Base-by-base conservation (phyloP, 2,329 filamentous ascomycete genomes). In the Ceratocystis cacaofunesta region DNA sequence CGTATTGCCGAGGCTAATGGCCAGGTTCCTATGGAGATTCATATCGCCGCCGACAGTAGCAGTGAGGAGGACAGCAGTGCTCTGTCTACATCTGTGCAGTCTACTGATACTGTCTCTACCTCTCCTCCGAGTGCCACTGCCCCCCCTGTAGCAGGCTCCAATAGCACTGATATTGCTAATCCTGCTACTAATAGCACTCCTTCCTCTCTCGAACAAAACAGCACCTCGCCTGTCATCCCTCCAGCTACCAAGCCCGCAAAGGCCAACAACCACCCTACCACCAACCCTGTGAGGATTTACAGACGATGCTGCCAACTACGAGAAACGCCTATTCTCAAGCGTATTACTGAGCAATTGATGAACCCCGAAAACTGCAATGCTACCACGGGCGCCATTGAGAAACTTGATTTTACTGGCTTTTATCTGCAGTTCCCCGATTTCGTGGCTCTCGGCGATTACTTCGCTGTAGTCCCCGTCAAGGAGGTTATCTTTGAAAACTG, bases 241-340 rank as follows among this genome's bases (percentile, higher is more conserved):
- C 68, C 73, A 5, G 72, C 76, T 1, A 81, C 17, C 85, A 89
- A 71, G 80, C n/a, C 61, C 41, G 10, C 52, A 30, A n/a, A 64
- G 64, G 46, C 82, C 68, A 30, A 0, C 46, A 8, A 28, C 6
- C 70, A 83, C 62, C 92, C 92, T 0, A 96, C 92, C 0, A 95
- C 88, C 1, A 94, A 96, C 72, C 92, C 94, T 1, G 84, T 92
- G 15, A 83, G 92, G 66, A 95, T 99, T 71, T 99, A 99, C 74
- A 84, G 92, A 69, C 82, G 94, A 72, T 97, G 94, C 73, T 97
- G 94, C 73, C 92, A 97, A 72, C 78, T 99, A 36, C 84, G 94
- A 66, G 94, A 97, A 75, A 95, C 91, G 0, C 90, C 91, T 0
- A 92, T 96, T 63, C 78, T 97, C 22, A 95, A 95, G 74, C 90